phyloP scores from a whole-genome alignment of 73 alveolate genomes.

The Symbiodinium pilosum region DNA sequence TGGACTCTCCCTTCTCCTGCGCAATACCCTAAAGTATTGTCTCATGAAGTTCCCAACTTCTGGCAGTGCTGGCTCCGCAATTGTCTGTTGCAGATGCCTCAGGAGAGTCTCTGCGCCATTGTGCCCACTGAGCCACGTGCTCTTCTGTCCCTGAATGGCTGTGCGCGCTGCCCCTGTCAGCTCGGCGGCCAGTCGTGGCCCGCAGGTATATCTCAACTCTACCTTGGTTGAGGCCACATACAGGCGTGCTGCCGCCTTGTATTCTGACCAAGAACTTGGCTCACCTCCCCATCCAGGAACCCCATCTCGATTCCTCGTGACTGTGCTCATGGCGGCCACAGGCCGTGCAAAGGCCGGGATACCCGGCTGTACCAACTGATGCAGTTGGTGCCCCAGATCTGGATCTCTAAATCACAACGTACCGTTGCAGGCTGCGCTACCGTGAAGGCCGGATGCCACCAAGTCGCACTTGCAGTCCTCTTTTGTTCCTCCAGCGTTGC shows the following conservation, averaged over 20 bases:
- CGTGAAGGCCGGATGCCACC: not conserved
- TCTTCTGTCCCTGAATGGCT: not conserved
- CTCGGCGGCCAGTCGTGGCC: slow-evolving; percentile 22
- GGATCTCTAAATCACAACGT: not conserved
- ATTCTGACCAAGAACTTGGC: not conserved
- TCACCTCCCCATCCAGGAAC: not conserved
- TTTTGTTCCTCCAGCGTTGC: not conserved
- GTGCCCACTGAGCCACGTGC: not conserved
- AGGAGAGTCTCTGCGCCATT: not conserved
- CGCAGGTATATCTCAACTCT: not conserved
- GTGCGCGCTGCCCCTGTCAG: not conserved
- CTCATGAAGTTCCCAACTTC: not conserved
- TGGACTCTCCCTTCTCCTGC: not conserved
- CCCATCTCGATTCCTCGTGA: not conserved
- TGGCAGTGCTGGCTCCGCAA: slow-evolving; percentile 31
- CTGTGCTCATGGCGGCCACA: not conserved
- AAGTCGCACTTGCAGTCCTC: not conserved
- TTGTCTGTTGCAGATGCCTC: not conserved
- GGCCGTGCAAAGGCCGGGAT: not conserved
- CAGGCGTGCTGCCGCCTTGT: not conserved
- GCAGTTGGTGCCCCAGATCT: not conserved
- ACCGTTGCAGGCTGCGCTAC: not conserved
- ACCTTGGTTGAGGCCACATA: not conserved
- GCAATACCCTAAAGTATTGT: not conserved
- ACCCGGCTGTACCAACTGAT: not conserved